Evolutionary conservation across 2,329 filamentous ascomycete species (phyloP).

Genomic region (Ciborinia camelliae): DNA sequence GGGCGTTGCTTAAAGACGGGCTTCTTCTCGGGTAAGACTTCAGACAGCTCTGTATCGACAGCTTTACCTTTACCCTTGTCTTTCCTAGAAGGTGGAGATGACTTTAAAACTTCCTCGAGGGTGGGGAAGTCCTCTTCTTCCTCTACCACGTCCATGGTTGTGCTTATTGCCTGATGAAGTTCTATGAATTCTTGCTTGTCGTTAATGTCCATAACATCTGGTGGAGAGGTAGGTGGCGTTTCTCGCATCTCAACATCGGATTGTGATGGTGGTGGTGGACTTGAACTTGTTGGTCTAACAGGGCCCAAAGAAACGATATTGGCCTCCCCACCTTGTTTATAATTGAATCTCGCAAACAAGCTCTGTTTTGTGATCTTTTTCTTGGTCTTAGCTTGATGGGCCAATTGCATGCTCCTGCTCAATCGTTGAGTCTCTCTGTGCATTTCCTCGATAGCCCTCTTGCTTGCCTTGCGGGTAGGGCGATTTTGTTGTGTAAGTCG

Average conservation of each 20-base stretch:
- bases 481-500: constrained; percentile 66
- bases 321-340: constrained; percentile 45
- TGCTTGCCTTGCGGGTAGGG: constrained; percentile 81
- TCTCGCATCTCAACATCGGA: constrained; percentile 54
- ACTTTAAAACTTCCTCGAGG: constrained; percentile 25
- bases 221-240: constrained; percentile 71
- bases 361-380: constrained; percentile 85
- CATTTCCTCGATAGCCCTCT: constrained; percentile 94
- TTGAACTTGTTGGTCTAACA: constrained; percentile 52
- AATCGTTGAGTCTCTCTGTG: constrained; percentile 90
- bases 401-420: constrained; percentile 83
- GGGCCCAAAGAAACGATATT: constrained; percentile 35
- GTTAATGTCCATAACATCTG: constrained; percentile 14
- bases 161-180: constrained; percentile 1
- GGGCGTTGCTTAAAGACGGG: constrained; percentile 32
- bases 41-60: constrained; percentile 31
- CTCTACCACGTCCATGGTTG: background rate
- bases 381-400: constrained; percentile 83
- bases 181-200: constrained; percentile 33
- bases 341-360: constrained; percentile 82
- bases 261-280: constrained; percentile 42
- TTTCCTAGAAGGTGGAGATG: constrained; percentile 30
- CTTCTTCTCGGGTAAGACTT: constrained; percentile 25
- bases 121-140: constrained; percentile 24
- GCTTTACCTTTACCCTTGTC: constrained; percentile 63